Evolutionary conservation across 1,284 basidiomycete species (phyloP).

Genomic region (Malassezia arunalokei): DNA sequence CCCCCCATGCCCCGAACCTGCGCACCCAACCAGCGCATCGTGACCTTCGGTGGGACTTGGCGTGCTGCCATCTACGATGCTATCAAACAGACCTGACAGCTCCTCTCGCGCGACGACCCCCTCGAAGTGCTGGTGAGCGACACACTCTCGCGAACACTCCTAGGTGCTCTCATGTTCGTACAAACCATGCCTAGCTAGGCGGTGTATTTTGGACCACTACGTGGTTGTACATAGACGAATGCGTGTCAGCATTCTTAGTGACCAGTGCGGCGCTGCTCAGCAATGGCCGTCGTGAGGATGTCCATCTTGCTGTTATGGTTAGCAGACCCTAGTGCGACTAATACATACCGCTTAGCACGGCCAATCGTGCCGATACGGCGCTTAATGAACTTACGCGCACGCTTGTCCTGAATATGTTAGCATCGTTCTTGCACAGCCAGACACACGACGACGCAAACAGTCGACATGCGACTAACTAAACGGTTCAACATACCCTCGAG

Average conservation of each 20-base stretch:
- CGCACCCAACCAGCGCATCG: too few relatives aligned
- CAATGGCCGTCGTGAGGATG: constrained; percentile 38
- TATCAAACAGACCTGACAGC: too few relatives aligned
- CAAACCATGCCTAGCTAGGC: not conserved
- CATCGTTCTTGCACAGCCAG: not conserved
- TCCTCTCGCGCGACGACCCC: too few relatives aligned
- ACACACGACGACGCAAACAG: not conserved
- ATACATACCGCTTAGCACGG: constrained; percentile 35
- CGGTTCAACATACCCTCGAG: constrained; percentile 64
- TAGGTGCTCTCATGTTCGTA: too few relatives aligned
- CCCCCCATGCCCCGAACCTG: too few relatives aligned
- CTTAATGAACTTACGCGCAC: constrained; percentile 46
- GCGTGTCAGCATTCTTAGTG: constrained; percentile 21
- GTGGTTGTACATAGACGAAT: constrained; percentile 12
- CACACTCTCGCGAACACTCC: too few relatives aligned
- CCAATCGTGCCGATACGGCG: constrained; percentile 41
- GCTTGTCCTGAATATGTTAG: constrained; percentile 37
- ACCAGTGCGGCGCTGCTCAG: constrained; percentile 42
- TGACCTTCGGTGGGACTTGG: too few relatives aligned
- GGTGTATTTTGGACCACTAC: constrained; percentile 10
- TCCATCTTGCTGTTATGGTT: constrained; percentile 34
- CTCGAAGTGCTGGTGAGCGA: too few relatives aligned
- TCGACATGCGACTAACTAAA: not conserved
- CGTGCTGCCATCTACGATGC: too few relatives aligned
- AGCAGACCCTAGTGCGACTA: not conserved